Evolutionary conservation across 768 basidiomycete genomes (phyloP).

Genomic region (Leccinum barrowsii): DNA sequence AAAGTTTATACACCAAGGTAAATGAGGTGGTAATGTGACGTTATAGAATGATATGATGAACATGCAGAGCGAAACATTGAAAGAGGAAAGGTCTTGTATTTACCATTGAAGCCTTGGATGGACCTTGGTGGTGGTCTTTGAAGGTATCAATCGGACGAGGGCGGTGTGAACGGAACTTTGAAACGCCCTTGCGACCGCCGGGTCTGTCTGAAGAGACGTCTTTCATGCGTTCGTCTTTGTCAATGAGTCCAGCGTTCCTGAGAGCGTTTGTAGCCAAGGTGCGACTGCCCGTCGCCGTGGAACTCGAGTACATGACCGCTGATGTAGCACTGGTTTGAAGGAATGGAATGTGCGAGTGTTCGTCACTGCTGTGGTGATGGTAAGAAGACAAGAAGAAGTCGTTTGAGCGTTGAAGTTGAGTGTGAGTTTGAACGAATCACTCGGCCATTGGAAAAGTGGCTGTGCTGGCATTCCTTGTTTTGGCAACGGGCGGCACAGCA

Average conservation of each 20-base stretch:
- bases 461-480: constrained; percentile 26
- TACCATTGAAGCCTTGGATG: constrained; percentile 59
- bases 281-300: constrained; percentile 56
- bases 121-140: constrained; percentile 44
- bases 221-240: constrained; percentile 72
- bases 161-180: constrained; percentile 59
- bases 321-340: not conserved
- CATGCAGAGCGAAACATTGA: constrained; percentile 22
- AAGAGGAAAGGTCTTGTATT: constrained; percentile 47
- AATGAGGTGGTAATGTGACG: constrained; percentile 12
- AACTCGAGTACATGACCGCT: constrained; percentile 52
- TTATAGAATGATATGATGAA: constrained; percentile 29
- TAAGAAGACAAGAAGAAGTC: constrained; percentile 15
- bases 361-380: constrained; percentile 10
- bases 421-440: constrained; percentile 17
- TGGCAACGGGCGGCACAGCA: constrained; percentile 1
- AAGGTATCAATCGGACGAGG: constrained; percentile 56
- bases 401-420: constrained; percentile 2
- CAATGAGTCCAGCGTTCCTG: constrained; percentile 70
- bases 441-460: constrained; percentile 9
- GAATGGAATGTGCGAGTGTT: not conserved
- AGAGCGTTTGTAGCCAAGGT: constrained; percentile 59
- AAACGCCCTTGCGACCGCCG: constrained; percentile 67
- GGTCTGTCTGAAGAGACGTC: constrained; percentile 62
- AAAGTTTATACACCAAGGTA: constrained; percentile 17